Conservation (phyloP, 2,329 filamentous ascomycete species). For the Pseudogymnoascus verrucosus region DNA sequence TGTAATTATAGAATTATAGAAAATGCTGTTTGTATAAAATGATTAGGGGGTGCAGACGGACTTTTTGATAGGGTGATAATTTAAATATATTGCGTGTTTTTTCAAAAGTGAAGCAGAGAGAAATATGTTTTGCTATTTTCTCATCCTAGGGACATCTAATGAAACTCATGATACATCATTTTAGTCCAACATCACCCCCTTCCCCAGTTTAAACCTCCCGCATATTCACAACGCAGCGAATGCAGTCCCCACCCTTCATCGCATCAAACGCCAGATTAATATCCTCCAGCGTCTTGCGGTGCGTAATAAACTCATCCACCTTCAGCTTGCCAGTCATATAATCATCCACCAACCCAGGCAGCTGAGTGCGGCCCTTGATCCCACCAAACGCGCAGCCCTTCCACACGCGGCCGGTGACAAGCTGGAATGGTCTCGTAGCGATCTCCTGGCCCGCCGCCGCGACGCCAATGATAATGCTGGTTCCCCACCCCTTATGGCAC, state of each 20-base stretch:
- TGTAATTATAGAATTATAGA: not conserved
- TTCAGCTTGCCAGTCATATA: constrained; percentile 87
- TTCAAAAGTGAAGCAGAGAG: not conserved
- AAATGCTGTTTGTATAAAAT: not conserved
- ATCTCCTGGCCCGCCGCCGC: constrained; percentile 96
- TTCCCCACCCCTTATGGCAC: constrained; percentile 98
- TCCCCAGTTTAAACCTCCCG: constrained; percentile 12
- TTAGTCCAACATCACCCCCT: not conserved
- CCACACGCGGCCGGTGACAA: constrained; percentile 96
- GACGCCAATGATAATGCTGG: constrained; percentile 96
- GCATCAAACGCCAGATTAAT: constrained; percentile 88
- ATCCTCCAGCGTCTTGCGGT: constrained; percentile 71
- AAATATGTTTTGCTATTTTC: not conserved
- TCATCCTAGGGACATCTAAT: not conserved
- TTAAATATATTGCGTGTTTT: not conserved
- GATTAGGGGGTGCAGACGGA: not conserved
- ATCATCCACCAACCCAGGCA: constrained; percentile 78
- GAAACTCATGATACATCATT: constrained; percentile 2
- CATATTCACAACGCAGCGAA: constrained; percentile 82
- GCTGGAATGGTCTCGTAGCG: constrained; percentile 89
- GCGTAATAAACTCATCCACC: constrained; percentile 99
- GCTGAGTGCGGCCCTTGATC: constrained; percentile 93
- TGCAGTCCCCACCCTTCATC: constrained; percentile 97
- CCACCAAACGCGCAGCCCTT: constrained; percentile 96
- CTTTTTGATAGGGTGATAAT: not conserved